phyloP scores from a whole-genome alignment of 2,329 filamentous ascomycete species.

The Fusarium brevicatenulatum region DNA sequence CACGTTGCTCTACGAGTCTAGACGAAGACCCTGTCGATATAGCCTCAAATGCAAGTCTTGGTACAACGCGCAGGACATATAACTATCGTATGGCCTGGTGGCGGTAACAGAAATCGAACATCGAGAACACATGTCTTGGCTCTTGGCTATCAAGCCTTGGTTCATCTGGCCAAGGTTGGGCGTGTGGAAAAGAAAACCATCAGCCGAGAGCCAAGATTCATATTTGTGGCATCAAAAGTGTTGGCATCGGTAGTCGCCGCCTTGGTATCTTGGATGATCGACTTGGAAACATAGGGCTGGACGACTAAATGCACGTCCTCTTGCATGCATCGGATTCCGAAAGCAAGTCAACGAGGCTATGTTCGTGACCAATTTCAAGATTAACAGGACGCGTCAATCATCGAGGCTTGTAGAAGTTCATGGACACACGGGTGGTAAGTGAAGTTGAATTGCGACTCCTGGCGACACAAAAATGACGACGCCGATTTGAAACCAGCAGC shows the following conservation, averaged over 20 bases:
- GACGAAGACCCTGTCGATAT: not conserved
- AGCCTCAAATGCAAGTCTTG: not conserved
- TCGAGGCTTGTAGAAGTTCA: slow-evolving; percentile 18
- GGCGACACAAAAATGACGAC: slow-evolving; percentile 7
- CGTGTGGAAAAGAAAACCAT: not conserved
- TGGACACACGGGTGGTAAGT: not conserved
- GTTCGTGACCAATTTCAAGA: not conserved
- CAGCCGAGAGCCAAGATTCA: slow-evolving; percentile 27
- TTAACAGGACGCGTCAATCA: slow-evolving; percentile 18
- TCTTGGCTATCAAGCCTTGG: not conserved
- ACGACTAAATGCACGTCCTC: not conserved
- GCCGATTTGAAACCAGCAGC: not conserved
- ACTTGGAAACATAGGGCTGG: slow-evolving; percentile 16
- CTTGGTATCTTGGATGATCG: slow-evolving; percentile 30
- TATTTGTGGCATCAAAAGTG: not conserved
- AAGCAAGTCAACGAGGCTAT: not conserved
- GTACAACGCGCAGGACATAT: not conserved
- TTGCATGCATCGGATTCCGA: slow-evolving; percentile 13
- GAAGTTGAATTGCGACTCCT: not conserved
- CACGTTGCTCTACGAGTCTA: not conserved
- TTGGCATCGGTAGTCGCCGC: slow-evolving; percentile 30
- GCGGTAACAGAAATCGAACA: slow-evolving; percentile 5
- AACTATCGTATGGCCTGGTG: not conserved
- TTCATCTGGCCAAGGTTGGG: not conserved
- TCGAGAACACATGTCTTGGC: slow-evolving; percentile 15